phyloP scores from a whole-genome alignment of 2,329 filamentous ascomycete genomes.

The Penicillium rolfsii region DNA sequence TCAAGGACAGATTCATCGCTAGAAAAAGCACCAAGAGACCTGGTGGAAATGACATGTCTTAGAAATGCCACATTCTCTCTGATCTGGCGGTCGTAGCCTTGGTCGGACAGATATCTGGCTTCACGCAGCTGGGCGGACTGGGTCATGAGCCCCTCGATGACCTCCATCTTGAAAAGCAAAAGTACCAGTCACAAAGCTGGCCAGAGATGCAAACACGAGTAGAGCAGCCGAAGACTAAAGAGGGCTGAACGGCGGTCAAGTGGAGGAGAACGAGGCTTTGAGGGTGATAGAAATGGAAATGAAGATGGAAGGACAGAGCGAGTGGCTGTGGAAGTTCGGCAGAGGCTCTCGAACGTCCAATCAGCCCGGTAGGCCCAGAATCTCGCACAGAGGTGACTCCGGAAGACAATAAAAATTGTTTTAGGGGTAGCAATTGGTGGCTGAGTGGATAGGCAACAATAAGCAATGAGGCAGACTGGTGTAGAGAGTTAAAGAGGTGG shows the following conservation, averaged over 20 bases:
- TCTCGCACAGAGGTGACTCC: not conserved
- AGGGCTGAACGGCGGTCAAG: not conserved
- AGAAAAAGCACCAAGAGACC: conserved; percentile 34
- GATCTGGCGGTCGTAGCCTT: conserved; percentile 51
- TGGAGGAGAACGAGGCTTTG: not conserved
- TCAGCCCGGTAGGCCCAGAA: no score
- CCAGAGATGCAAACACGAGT: not conserved
- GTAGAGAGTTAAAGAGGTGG: not conserved
- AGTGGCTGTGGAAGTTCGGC: not conserved
- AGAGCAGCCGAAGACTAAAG: not conserved
- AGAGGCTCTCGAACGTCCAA: not conserved
- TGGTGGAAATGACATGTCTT: conserved; percentile 40
- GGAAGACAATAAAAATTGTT: not conserved
- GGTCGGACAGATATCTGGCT: conserved; percentile 38
- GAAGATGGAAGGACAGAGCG: not conserved
- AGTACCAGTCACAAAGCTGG: not conserved
- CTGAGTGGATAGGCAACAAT: not conserved
- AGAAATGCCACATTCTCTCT: conserved; percentile 43
- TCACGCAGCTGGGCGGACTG: conserved; percentile 38
- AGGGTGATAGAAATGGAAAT: not conserved
- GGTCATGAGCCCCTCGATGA: conserved; percentile 18
- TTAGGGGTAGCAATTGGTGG: not conserved
- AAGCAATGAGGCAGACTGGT: not conserved
- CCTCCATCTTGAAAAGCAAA: conserved; percentile 16
- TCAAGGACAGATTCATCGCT: conserved; percentile 41